A percentile compares a stretch with the other conserved stretches of the same genome.
Evolutionary conservation across 805 yeast species (phyloP).

Genomic region (Starmera caribaea): DNA sequence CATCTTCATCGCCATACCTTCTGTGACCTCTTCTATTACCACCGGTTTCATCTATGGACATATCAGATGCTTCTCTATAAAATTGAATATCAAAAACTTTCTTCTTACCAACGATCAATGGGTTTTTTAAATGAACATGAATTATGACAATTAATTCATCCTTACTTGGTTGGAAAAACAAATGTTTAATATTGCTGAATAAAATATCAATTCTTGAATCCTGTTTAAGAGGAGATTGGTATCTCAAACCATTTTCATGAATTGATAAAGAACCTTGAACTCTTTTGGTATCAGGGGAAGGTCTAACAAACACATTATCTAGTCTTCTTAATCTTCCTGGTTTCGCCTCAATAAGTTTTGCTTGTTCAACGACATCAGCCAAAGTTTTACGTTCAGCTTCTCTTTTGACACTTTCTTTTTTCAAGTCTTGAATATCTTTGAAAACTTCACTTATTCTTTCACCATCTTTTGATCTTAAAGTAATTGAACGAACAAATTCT

Average conservation of each 20-base stretch:
- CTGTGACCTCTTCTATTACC: conserved; percentile 74
- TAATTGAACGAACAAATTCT: conserved; percentile 76
- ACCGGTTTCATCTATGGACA: conserved; percentile 95
- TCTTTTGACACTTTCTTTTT: conserved; percentile 82
- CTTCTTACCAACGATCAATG: conserved; percentile 91
- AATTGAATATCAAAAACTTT: conserved; percentile 94
- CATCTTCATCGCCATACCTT: conserved; percentile 96
- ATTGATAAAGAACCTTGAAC: conserved; percentile 84
- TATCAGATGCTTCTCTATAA: conserved; percentile 93
- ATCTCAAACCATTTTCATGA: conserved; percentile 93
- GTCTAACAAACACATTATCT: conserved; percentile 85
- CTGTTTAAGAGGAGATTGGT: conserved; percentile 73
- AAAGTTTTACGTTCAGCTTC: conserved; percentile 85
- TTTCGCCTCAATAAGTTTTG: conserved; percentile 69
- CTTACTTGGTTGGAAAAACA: conserved; percentile 93
- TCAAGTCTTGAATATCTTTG: conserved; percentile 84
- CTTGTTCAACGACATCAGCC: conserved; percentile 93
- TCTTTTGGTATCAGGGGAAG: conserved; percentile 95
- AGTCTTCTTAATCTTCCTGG: conserved; percentile 80
- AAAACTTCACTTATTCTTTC: conserved; percentile 86
- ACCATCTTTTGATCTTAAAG: conserved; percentile 82
- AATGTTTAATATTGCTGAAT: conserved; percentile 84
- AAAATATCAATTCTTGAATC: conserved; percentile 85
- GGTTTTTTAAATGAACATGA: conserved; percentile 86
- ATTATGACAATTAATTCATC: conserved; percentile 89